Percentiles rank a stretch among this genome's conserved stretches.
phyloP scores from a whole-genome alignment of 2,329 filamentous ascomycete species.

The Didymella exigua region DNA sequence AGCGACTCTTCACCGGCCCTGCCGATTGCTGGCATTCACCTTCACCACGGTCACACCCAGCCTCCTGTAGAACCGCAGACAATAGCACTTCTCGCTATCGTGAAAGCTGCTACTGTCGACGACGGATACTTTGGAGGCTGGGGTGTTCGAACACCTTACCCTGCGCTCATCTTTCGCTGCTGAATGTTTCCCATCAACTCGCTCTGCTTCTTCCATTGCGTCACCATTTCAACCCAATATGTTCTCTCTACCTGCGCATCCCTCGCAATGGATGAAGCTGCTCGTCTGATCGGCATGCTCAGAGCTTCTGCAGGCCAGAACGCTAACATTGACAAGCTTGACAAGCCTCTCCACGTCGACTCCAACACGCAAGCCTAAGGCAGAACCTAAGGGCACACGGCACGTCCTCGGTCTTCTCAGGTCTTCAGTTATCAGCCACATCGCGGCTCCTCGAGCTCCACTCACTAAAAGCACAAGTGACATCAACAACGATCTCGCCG shows the following conservation, averaged over 20 bases:
- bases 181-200: not conserved
- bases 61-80: not conserved
- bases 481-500: conserved; percentile 27
- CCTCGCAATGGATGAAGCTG: conserved; percentile 30
- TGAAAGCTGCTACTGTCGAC: not conserved
- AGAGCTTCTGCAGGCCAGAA: conserved; percentile 30
- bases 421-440: not conserved
- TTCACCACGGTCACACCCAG: conserved; percentile 18
- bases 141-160: not conserved
- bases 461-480: conserved; percentile 18
- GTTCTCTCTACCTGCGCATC: not conserved
- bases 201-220: not conserved
- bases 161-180: not conserved
- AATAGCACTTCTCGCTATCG: not conserved
- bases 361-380: not conserved
- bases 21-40: conserved; percentile 14
- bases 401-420: not conserved
- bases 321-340: conserved; percentile 29
- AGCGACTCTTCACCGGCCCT: conserved; percentile 4
- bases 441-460: not conserved
- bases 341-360: conserved; percentile 20
- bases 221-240: not conserved
- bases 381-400: not conserved
- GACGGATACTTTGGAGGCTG: not conserved
- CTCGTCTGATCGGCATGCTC: conserved; percentile 32